Evolutionary conservation across 2,329 filamentous ascomycete species (phyloP).

Genomic region (Westerdykella sp.): DNA sequence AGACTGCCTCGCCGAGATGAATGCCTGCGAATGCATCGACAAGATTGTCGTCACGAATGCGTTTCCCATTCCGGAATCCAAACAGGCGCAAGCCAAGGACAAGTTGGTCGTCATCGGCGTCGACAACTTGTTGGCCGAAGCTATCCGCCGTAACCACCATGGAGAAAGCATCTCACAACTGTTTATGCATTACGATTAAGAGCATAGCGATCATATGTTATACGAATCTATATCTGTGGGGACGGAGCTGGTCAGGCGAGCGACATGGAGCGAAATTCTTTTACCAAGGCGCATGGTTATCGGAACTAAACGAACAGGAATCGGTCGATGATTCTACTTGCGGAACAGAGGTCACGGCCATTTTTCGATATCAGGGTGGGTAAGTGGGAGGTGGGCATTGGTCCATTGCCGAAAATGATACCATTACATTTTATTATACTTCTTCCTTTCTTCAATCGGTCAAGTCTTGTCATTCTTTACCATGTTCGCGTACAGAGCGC

Average conservation of each 20-base stretch:
- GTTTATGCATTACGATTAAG: slow-evolving; percentile 41
- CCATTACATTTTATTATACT: slow-evolving; percentile 1
- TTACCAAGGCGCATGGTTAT: too few species aligned
- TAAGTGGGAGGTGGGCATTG: not conserved
- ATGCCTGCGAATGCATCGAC: slow-evolving; percentile 89
- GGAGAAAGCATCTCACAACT: slow-evolving; percentile 68
- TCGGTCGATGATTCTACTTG: not conserved
- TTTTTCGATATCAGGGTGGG: not conserved
- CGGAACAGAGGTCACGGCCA: not conserved
- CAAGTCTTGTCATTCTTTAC: not conserved
- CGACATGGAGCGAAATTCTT: too few species aligned
- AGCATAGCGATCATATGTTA: too few species aligned
- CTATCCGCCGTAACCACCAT: slow-evolving; percentile 92
- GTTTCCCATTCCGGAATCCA: slow-evolving; percentile 78
- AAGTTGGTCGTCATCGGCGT: slow-evolving; percentile 90
- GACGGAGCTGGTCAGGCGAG: too few species aligned
- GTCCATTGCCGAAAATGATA: slow-evolving; percentile 1
- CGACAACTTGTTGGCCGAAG: slow-evolving; percentile 80
- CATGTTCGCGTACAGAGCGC: too few species aligned
- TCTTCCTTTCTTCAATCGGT: not conserved
- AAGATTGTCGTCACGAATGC: slow-evolving; percentile 94
- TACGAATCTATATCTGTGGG: not conserved
- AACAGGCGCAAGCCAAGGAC: slow-evolving; percentile 57
- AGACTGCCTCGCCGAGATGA: slow-evolving; percentile 82
- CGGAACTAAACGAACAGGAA: slow-evolving; percentile 1